Percentiles rank a stretch among this genome's conserved stretches.
Evolutionary conservation across 345 rosid genomes (phyloP).

Genomic region (Carallia pectinifolia): DNA sequence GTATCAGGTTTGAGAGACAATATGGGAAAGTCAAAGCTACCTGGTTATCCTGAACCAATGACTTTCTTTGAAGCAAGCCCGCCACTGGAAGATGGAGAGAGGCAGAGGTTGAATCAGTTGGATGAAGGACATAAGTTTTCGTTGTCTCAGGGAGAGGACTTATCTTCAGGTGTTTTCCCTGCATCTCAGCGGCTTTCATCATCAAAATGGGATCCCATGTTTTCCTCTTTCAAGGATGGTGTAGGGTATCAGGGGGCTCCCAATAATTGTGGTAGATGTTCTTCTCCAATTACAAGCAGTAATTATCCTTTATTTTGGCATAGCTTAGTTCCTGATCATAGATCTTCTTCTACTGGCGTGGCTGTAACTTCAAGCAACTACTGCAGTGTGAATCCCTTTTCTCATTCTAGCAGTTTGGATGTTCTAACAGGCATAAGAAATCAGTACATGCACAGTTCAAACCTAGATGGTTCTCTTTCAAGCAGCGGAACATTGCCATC

Average conservation of each 20-base stretch:
- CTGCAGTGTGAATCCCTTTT: constrained; percentile 26
- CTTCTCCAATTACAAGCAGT: constrained; percentile 31
- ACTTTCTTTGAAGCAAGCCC: constrained; percentile 28
- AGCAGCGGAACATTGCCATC: constrained; percentile 17
- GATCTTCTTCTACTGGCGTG: constrained; percentile 38
- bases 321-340: constrained; percentile 41
- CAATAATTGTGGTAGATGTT: constrained; percentile 35
- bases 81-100: constrained; percentile 26
- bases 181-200: constrained; percentile 29
- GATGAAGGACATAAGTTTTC: constrained; percentile 29
- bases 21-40: constrained; percentile 25
- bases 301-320: constrained; percentile 38
- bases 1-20: constrained; percentile 41
- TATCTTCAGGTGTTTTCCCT: constrained; percentile 24
- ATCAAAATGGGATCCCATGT: constrained; percentile 33
- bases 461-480: constrained; percentile 20
- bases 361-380: constrained; percentile 25
- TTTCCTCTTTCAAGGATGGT: constrained; percentile 34
- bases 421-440: constrained; percentile 11
- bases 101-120: constrained; percentile 21
- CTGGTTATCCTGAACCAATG: constrained; percentile 24
- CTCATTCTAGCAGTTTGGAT: constrained; percentile 25
- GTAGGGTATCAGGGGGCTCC: constrained; percentile 34
- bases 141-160: constrained; percentile 19
- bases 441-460: constrained; percentile 10